Conservation (phyloP, 169 alveolate genomes). For the Eimeria praecox region DNA sequence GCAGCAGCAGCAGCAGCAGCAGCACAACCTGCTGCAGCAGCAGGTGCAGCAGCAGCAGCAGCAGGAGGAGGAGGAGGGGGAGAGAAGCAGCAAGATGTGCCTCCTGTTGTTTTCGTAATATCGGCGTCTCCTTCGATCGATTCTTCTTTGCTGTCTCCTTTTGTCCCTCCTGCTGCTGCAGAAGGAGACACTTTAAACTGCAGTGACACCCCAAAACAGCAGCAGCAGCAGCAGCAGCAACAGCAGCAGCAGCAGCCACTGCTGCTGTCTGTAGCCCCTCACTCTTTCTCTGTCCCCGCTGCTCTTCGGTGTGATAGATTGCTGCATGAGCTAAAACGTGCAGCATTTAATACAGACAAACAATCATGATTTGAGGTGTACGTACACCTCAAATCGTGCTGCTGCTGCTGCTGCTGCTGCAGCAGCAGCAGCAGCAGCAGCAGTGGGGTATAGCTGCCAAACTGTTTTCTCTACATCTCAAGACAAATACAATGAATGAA, state of each 20-base stretch:
- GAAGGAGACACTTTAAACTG: neutral
- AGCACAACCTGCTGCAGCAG: neutral
- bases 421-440: too few species aligned
- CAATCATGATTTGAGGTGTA: neutral
- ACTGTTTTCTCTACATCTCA: too few species aligned
- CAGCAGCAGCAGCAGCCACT: slow-evolving; percentile 42
- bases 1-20: neutral
- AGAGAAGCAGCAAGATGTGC: slow-evolving; percentile 12
- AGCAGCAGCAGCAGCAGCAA: slow-evolving; percentile 5
- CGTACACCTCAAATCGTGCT: neutral
- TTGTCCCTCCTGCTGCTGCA: neutral
- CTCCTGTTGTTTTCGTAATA: slow-evolving; percentile 34
- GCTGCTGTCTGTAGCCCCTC: neutral
- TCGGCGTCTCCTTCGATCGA: slow-evolving; percentile 45
- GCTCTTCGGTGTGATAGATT: slow-evolving; percentile 13
- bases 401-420: neutral
- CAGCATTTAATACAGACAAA: neutral
- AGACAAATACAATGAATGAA: too few species aligned
- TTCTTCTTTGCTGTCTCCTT: slow-evolving; percentile 9
- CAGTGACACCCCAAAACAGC: neutral
- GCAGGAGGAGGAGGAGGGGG: neutral
- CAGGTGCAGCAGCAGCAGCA: neutral
- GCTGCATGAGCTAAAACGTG: slow-evolving; percentile 22
- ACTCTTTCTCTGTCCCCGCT: neutral
- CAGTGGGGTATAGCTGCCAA: too few species aligned